Base-by-base conservation (phyloP, 1,139 yeast genomes). In the Zhuliangozyma blackwelliae region DNA sequence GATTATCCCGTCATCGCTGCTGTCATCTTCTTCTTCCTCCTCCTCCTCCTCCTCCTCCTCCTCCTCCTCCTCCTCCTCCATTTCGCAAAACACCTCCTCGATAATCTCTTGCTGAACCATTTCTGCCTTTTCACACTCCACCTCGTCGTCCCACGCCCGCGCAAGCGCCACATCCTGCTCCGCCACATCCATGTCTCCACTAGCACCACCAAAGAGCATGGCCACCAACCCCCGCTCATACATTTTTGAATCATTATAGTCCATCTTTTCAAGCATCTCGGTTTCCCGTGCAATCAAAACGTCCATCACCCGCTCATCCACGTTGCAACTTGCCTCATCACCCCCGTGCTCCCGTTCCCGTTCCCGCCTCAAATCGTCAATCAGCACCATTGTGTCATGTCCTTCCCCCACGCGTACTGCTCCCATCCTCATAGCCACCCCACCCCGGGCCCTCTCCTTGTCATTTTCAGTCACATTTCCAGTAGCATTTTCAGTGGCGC, bases 141-240 rank as follows among this genome's bases (percentile, higher is more conserved):
- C 29, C 23, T 20, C 30, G 4, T 25, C 27, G 10, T 29, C 33
- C 5, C 25, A 7, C 7, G 23, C 29, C 39, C 38, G 31, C 13
- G 16, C 10, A 10, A 28, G 26, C 10, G 38, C 44, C 29, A 39
- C n/a, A n/a, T n/a, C n/a, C n/a, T n/a, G n/a, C n/a, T n/a, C n/a
- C n/a, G n/a, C n/a, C n/a, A n/a, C n/a, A n/a, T n/a, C n/a, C n/a
- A n/a, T n/a, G n/a, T n/a, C n/a, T n/a, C n/a, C n/a, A n/a, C n/a
- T n/a, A n/a, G n/a, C n/a, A n/a, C n/a, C n/a, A 7, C 22, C 22
- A 7, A 21, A 7, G 22, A 50, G 35, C 34, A 39, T 35, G 10
- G 28, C 30, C 31, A 40, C 40, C 26, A 54, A 38, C 7, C 52
- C 55, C 20, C 52, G 39, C 29, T 55, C 59, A 35, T 55, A 40